Evolutionary conservation across 1,284 basidiomycete genomes (phyloP).

Genomic region (Cerioporus squamosus): DNA sequence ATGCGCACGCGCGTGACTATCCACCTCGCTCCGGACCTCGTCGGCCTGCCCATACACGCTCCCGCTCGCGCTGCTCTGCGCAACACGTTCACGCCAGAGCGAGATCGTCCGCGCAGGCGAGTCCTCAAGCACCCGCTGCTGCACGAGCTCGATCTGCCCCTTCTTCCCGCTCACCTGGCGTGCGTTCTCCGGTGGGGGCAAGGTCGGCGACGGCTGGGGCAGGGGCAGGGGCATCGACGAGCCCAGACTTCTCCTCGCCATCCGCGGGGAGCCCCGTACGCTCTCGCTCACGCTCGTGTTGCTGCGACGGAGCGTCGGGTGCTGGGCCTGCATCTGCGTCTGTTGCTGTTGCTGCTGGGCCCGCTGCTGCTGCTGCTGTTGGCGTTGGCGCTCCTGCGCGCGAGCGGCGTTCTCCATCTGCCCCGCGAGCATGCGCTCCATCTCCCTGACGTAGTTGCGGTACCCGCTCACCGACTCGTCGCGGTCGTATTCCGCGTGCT

Average conservation of each 20-base stretch:
- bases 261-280: conserved; percentile 9
- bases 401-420: conserved; percentile 33
- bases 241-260: conserved; percentile 3
- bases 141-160: conserved; percentile 36
- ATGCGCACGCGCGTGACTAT: conserved; percentile 16
- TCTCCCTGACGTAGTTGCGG: conserved; percentile 49
- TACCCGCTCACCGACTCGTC: conserved; percentile 41
- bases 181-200: conserved; percentile 26
- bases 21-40: conserved; percentile 18
- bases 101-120: conserved; percentile 40
- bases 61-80: conserved; percentile 29
- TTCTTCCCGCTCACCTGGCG: conserved; percentile 30
- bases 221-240: conserved; percentile 9
- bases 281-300: conserved; percentile 12
- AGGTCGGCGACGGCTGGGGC: neutral
- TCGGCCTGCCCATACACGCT: conserved; percentile 11
- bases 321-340: neutral
- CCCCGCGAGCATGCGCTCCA: conserved; percentile 48
- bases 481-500: conserved; percentile 37
- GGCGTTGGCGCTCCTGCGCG: conserved; percentile 16
- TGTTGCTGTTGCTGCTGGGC: neutral
- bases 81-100: conserved; percentile 42
- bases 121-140: conserved; percentile 40
- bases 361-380: conserved; percentile 5
- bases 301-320: conserved; percentile 11